Evolutionary conservation across 2,329 filamentous ascomycete genomes (phyloP).

Genomic region (Colletotrichum endophyticum): DNA sequence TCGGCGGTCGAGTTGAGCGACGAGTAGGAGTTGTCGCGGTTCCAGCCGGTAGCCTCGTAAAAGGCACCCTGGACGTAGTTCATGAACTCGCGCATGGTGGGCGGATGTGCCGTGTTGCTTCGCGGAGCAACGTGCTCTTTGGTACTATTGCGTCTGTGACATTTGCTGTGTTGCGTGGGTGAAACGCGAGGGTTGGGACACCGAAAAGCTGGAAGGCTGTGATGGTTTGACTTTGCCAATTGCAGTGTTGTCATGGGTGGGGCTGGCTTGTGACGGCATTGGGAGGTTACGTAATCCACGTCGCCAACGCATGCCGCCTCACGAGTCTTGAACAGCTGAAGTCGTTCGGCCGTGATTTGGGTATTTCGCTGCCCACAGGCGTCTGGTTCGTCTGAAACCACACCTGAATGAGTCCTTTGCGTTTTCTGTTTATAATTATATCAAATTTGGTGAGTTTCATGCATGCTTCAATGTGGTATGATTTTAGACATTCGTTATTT

Average conservation of each 20-base stretch:
- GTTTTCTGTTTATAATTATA: neutral
- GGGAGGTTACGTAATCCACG: neutral
- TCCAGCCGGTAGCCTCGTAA: slow-evolving; percentile 85
- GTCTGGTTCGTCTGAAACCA: neutral
- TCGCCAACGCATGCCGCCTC: neutral
- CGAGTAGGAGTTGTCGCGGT: slow-evolving; percentile 90
- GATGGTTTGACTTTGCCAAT: neutral
- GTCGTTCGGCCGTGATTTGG: no score
- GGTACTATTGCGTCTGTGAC: neutral
- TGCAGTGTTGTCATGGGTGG: neutral
- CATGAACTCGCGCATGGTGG: slow-evolving; percentile 91
- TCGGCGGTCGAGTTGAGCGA: slow-evolving; percentile 83
- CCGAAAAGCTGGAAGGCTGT: neutral
- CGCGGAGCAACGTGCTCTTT: slow-evolving; percentile 1
- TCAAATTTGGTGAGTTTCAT: neutral
- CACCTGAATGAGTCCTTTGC: fast-evolving
- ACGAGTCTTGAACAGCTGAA: neutral
- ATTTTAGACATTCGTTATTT: neutral
- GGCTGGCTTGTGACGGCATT: neutral
- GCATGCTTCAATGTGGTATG: fast-evolving
- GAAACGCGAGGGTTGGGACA: neutral
- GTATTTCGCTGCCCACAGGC: fast-evolving
- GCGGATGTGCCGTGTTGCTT: neutral
- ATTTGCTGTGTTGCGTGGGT: neutral
- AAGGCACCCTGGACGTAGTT: slow-evolving; percentile 94